These are phyloP conservation scores for Colletotrichum orchidophilum DNA, from an alignment of 2,329 filamentous ascomycete genomes.

Conservation along the genomic window DNA sequence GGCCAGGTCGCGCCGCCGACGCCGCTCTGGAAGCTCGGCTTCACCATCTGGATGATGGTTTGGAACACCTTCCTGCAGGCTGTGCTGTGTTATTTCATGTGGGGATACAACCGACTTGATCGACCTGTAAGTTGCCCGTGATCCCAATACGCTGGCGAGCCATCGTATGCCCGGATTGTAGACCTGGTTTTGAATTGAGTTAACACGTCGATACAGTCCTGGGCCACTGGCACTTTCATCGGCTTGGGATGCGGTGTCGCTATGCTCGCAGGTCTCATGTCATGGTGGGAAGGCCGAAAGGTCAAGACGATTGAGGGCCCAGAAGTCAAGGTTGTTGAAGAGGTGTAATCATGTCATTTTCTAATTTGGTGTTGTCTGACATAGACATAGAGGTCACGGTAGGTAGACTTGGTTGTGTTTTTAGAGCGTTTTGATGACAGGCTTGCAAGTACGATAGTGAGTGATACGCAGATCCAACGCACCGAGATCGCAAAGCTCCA, in stretches of 20 bases:
- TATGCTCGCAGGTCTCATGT: constrained; percentile 39
- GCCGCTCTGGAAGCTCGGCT: constrained; percentile 37
- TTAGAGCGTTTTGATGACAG: neutral
- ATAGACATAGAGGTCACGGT: neutral
- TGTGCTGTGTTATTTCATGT: constrained; percentile 39
- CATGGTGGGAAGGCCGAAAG: constrained; percentile 40
- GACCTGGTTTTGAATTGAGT: neutral
- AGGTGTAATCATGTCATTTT: neutral
- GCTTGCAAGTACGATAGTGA: neutral
- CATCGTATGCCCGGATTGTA: too few relatives aligned
- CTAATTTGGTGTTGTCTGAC: neutral
- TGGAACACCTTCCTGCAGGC: constrained; percentile 37
- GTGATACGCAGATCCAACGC: neutral
- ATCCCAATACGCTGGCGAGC: too few relatives aligned
- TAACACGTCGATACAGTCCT: neutral
- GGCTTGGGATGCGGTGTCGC: constrained; percentile 38
- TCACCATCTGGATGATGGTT: constrained; percentile 40
- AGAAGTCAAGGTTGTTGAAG: constrained; percentile 34
- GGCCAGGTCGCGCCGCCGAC: constrained; percentile 36
- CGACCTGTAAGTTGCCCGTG: constrained; percentile 35
- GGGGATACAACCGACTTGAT: constrained; percentile 38
- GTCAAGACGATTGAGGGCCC: constrained; percentile 40
- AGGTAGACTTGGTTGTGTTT: neutral
- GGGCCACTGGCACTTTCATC: constrained; percentile 39
- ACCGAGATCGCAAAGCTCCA: neutral